Evolutionary conservation across 495 filamentous ascomycete species (phyloP).

Genomic region (Talaromyces liani): DNA sequence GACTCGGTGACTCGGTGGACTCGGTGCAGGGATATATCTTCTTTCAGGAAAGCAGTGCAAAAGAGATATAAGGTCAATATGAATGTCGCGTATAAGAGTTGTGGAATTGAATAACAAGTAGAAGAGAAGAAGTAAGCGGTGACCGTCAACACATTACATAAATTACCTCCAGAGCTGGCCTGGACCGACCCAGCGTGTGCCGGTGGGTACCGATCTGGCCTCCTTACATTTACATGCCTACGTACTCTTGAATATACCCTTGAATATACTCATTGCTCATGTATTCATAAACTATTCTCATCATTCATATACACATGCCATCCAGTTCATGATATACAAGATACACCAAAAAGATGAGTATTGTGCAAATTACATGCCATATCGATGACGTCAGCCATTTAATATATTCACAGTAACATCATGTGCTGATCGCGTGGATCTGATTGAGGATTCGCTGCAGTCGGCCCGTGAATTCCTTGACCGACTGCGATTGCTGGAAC

Average conservation of each 20-base stretch:
- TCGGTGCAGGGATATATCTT: background rate
- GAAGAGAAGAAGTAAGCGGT: background rate
- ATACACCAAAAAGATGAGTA: background rate
- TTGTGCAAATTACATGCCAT: background rate
- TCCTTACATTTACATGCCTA: background rate
- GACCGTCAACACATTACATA: background rate
- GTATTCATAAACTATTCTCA: background rate
- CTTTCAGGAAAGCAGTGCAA: background rate
- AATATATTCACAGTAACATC: background rate
- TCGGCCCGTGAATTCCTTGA: constrained; percentile 48
- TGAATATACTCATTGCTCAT: too few relatives aligned
- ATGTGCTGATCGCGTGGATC: constrained; percentile 18
- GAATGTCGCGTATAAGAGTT: background rate
- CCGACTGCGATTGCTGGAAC: constrained; percentile 17
- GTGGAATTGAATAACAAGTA: background rate
- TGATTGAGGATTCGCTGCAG: constrained; percentile 44
- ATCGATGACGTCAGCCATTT: background rate
- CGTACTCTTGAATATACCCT: too few relatives aligned
- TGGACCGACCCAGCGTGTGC: background rate
- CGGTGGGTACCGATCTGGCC: background rate
- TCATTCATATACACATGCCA: background rate
- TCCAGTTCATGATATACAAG: background rate
- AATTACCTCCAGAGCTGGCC: background rate
- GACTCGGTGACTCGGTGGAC: background rate
- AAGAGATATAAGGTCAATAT: background rate